These are phyloP conservation scores for Dictyostelium firmibasis DNA, from an alignment of 78 protist species.

Conservation along the genomic window DNA sequence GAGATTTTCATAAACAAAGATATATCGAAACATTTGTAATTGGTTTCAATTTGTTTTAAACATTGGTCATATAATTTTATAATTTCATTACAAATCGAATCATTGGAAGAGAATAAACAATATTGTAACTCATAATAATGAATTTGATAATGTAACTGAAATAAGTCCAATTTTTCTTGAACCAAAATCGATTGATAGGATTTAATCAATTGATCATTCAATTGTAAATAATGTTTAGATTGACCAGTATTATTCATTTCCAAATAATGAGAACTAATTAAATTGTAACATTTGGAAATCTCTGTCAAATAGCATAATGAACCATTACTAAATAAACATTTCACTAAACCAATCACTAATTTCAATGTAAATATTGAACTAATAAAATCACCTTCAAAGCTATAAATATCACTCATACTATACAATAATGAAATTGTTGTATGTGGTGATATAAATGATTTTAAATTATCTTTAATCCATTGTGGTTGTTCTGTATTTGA, in stretches of 20 bases:
- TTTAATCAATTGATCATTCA: background rate
- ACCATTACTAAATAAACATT: conserved; percentile 1
- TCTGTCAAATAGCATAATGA: background rate
- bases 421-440: background rate
- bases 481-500: background rate
- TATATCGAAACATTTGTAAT: conserved; percentile 1
- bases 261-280: background rate
- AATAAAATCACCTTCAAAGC: conserved; percentile 50
- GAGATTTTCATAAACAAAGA: conserved; percentile 5
- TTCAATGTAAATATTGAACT: conserved; percentile 36
- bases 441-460: conserved; percentile 40
- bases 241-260: background rate
- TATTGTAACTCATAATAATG: conserved; percentile 19
- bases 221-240: background rate
- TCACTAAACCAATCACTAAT: conserved; percentile 3
- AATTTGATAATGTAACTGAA: background rate
- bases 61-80: conserved; percentile 18
- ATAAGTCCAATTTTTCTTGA: background rate
- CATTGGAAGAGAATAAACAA: background rate
- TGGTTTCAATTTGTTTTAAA: background rate
- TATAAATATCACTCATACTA: conserved; percentile 39
- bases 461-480: background rate
- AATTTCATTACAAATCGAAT: background rate
- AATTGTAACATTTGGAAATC: conserved; percentile 6
- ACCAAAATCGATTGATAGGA: background rate